Evolutionary conservation across 1,284 basidiomycete genomes (phyloP), one percentile per base, ranked within the genome.

Genomic region (Mycosarcoma maydis): DNA sequence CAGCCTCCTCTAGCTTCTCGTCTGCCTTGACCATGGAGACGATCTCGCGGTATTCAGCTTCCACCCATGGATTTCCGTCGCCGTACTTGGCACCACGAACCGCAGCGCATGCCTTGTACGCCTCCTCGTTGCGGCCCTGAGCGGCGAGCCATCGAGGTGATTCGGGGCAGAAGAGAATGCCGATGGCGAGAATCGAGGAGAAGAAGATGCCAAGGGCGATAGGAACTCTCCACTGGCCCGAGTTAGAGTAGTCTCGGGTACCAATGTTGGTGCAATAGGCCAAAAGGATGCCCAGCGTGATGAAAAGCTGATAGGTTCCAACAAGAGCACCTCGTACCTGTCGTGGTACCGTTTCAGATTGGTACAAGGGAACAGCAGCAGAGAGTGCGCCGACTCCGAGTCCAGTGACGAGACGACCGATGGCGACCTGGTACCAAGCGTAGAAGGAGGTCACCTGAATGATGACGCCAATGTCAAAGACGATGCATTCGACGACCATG

Each of bases 81-180:
- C 69, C 70, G n/a, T 73, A 71, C 29, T 77, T 75, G 57, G 82
- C 77, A 66, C 89, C 89, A 40, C 88, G 86, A 1, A 87, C 83
- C 14, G 85, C 83, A 0, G 87, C 87, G 40, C 90, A 82, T 7
- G 87, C 84, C 14, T 70, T 65, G 24, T 84, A 84, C 3, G 88
- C 88, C 54, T 88, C 85, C 26, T 88, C 86, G 38, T 83, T 75
- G 26, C 85, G 84, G 16, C 85, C 86, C 23, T 84, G 84, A 70
- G 47, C 86, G 84, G 65, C 75, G 23, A 90, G 85, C 90, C 90
- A 91, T 30, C 80, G 77, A n/a, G 90, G 90, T 42, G 86, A 87
- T 80, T 90, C 90, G 19, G 90, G 90, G 87, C 90, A 90, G 76
- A 90, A 88, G 14, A 88, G 76, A 67, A 92, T 91, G 36, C 89